Conservation (phyloP, 2,329 filamentous ascomycete genomes). For the Pleurostoma richardsiae region DNA sequence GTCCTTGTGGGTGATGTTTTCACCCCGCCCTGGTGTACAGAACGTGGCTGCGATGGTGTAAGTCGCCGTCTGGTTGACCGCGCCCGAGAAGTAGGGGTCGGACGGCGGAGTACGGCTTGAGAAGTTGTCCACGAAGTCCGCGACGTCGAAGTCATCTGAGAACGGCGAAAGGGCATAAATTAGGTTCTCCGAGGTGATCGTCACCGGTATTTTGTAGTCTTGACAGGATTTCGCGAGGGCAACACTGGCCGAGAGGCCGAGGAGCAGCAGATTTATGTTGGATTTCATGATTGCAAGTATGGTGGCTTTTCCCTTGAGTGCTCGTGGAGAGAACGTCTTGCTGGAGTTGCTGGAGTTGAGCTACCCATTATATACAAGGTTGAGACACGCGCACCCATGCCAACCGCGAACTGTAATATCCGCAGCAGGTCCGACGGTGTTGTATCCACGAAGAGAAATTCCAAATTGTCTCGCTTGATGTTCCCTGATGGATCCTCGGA, state of each 20-base stretch:
- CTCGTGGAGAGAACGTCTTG: too few species aligned
- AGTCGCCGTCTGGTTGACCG: constrained; percentile 3
- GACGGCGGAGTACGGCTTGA: constrained; percentile 2
- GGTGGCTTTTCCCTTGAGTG: too few species aligned
- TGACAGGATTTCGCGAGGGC: constrained; percentile 8
- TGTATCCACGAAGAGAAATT: too few species aligned
- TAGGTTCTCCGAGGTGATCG: constrained; percentile 6
- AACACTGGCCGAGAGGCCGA: background rate
- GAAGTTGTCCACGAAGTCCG: constrained; percentile 7
- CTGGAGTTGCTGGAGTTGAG: too few species aligned
- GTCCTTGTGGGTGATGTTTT: constrained; percentile 3
- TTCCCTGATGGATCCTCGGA: too few species aligned
- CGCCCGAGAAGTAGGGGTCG: background rate
- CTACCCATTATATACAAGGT: too few species aligned
- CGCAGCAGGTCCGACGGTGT: too few species aligned
- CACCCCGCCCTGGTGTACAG: constrained; percentile 6
- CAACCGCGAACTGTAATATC: too few species aligned
- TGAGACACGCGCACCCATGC: too few species aligned
- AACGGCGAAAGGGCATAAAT: constrained; percentile 6
- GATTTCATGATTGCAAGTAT: too few species aligned
- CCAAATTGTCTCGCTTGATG: too few species aligned
- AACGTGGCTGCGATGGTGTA: constrained; percentile 11
- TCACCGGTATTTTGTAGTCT: constrained; percentile 28
- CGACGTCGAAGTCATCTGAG: constrained; percentile 9
- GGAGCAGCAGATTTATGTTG: too few species aligned